Evolutionary conservation across 2,329 filamentous ascomycete species (phyloP), one percentile per base, ranked within the genome.

Genomic region (Sphaerulina musiva): DNA sequence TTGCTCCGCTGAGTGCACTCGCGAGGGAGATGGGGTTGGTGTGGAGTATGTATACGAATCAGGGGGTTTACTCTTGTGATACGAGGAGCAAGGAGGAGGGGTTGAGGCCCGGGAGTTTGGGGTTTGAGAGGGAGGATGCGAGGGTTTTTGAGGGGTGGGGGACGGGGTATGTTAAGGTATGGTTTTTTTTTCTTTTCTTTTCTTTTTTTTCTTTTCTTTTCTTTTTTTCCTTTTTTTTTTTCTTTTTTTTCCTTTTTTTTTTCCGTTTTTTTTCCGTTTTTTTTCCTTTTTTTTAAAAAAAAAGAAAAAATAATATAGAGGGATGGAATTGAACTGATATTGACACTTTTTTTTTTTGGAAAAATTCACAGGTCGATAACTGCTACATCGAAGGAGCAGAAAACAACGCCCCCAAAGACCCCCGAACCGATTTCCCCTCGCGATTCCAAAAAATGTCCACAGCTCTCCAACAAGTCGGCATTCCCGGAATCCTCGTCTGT

Each of bases 1-100:
- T 78, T 12, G 72, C 70, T 20, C 76, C 73, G 0, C 64, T 81
- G 3, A 75, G 76, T 0, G 73, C 80, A 17, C 77, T 72, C 34
- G 72, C 81, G 2, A 78, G 80, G 39, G 67, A 65, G 1, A 64
- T 78, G 0, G 76, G 75, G 0, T 59, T 81, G 11, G 72, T 76
- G 31, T 81, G 79, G 59, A 78, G 78, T 1, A 67, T 81, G n/a
- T 81, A 82, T 57, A 80, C 78, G 12, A 63, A 67, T 54, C 58
- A 63, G 52, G 66, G 66, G 7, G 53, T 63, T 2, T 56, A 61
- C 12, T 47, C 55, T 8, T 69, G 66, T 48, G 64, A 66, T 41
- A 61, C 57, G 12, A 51, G 51, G 20, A 60, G 55, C 14, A 54
- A 57, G 14, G 46, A 26, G 14, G 26, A 44, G 8, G 48, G 47